Conservation (phyloP, 176 grass and related monocot species). For the Olyra latifolia region DNA sequence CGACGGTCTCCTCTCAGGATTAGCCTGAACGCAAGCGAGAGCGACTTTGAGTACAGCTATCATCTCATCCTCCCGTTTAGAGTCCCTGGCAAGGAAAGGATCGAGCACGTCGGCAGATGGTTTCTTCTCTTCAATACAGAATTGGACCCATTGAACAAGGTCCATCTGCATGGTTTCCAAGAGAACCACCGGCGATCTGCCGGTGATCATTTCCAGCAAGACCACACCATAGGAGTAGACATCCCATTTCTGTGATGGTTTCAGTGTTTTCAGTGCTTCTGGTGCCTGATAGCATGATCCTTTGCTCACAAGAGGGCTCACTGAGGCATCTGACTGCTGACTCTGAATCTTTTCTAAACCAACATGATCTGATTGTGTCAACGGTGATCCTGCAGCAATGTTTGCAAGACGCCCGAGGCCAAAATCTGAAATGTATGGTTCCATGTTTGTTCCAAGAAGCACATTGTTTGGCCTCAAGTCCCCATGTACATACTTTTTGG, state of each 20-base stretch:
- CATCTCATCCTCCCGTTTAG: slow-evolving; percentile 71
- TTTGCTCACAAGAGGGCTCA: slow-evolving; percentile 63
- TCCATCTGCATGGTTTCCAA: slow-evolving; percentile 86
- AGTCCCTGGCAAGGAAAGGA: slow-evolving; percentile 54
- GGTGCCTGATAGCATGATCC: slow-evolving; percentile 82
- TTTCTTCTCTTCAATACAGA: slow-evolving; percentile 90
- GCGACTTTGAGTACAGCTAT: slow-evolving; percentile 73
- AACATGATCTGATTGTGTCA: slow-evolving; percentile 49
- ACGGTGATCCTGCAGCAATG: slow-evolving; percentile 77
- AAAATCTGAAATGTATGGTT: slow-evolving; percentile 86
- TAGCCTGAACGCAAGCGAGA: slow-evolving; percentile 66
- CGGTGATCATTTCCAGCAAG: slow-evolving; percentile 82
- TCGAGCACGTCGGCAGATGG: slow-evolving; percentile 72
- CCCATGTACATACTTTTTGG: slow-evolving; percentile 95
- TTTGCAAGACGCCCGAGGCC: slow-evolving; percentile 83
- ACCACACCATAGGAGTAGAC: slow-evolving; percentile 86
- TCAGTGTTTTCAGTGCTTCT: slow-evolving; percentile 74
- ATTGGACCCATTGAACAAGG: slow-evolving; percentile 81
- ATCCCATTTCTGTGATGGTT: slow-evolving; percentile 99
- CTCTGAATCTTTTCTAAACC: slow-evolving; percentile 49
- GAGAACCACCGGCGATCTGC: slow-evolving; percentile 53
- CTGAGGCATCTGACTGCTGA: slow-evolving; percentile 56
- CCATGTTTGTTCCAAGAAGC: slow-evolving; percentile 68
- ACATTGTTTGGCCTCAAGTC: slow-evolving; percentile 89
- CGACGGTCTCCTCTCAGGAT: slow-evolving; percentile 62